Base-by-base conservation (phyloP, 2,329 filamentous ascomycete species). In the Fusarium papillatum region DNA sequence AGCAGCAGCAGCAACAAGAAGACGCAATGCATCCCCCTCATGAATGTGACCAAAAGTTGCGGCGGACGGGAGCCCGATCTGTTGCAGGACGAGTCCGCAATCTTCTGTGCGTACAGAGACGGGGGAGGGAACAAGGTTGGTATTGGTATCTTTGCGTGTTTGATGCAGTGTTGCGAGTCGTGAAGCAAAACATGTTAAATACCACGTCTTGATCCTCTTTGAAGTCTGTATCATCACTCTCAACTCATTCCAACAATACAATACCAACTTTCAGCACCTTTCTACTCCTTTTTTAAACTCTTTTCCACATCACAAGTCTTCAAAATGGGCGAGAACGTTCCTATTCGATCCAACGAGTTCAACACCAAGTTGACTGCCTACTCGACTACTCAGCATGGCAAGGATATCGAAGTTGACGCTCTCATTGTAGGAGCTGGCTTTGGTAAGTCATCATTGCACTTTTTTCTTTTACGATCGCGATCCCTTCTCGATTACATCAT, bases 341-440 rank as follows among this genome's bases (percentile, higher is more conserved):
- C 75, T 13, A 22, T 36, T 10, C 29, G 57, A 16, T 26, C 71
- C 26, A 86, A 85, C 46, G 85, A 84, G 78, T 85, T 85, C 80
- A 86, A 84, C 70, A 86, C 85, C 3, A 83, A 84, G 22, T 79
- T 86, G 19, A 83, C 81, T 0, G 85, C 85, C 29, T 86, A 84
- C 70, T 84, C 85, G 1, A 67, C 82, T 2, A 34, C 66, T 1
- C 82, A 82, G 17, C 50, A 69, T 7, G 70, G 79, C 5, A 80
- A 80, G 24, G 80, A 87, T 36, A 82, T 86, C 7, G 86, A 88
- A 10, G 80, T 88, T 5, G 85, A 88, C 65, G 85, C 82, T 5
- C 78, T 88, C 5, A 79, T 88, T 9, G 85, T 88, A 4, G 87
- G 87, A 10, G 86, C 85, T 24, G 87, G 87, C 8, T 87, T 87